phyloP scores from a whole-genome alignment of 257 asterid genomes.

The Petrea volubilis region DNA sequence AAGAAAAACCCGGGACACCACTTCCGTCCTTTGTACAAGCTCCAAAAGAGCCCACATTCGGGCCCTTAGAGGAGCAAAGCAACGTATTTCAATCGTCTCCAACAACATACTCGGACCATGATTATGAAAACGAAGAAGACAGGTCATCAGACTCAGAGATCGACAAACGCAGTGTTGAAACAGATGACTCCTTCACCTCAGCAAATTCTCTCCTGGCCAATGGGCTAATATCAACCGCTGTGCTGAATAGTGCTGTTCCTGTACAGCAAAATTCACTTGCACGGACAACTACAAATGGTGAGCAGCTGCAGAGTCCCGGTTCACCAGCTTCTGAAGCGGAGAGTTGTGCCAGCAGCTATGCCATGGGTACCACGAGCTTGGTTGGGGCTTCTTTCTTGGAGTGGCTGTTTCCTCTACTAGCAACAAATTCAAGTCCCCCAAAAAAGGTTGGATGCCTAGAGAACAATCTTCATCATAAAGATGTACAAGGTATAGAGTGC shows the following conservation, averaged over 20 bases:
- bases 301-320: slow-evolving; percentile 38
- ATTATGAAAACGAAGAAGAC: slow-evolving; percentile 29
- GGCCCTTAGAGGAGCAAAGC: slow-evolving; percentile 16
- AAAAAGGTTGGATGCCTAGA: slow-evolving; percentile 35
- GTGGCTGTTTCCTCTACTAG: slow-evolving; percentile 76
- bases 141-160: slow-evolving; percentile 45
- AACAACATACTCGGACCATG: slow-evolving; percentile 22
- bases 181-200: slow-evolving; percentile 58
- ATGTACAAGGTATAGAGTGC: slow-evolving; percentile 26
- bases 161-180: slow-evolving; percentile 40
- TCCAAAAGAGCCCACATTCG: slow-evolving; percentile 10
- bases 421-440: slow-evolving; percentile 32
- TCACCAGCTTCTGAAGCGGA: slow-evolving; percentile 65
- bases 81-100: slow-evolving; percentile 29
- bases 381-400: slow-evolving; percentile 79
- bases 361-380: slow-evolving; percentile 53
- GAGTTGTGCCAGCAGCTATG: slow-evolving; percentile 47
- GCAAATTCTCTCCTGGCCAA: slow-evolving; percentile 61
- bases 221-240: slow-evolving; percentile 40
- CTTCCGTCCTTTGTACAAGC: slow-evolving; percentile 36
- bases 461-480: slow-evolving; percentile 27
- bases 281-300: slow-evolving; percentile 11
- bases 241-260: slow-evolving; percentile 46
- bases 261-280: slow-evolving; percentile 32
- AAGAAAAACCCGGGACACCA: slow-evolving; percentile 90